A percentile compares a stretch with the other conserved stretches of the same genome.
phyloP scores from a whole-genome alignment of 495 filamentous ascomycete species.

The Pyrenula massariospora region DNA sequence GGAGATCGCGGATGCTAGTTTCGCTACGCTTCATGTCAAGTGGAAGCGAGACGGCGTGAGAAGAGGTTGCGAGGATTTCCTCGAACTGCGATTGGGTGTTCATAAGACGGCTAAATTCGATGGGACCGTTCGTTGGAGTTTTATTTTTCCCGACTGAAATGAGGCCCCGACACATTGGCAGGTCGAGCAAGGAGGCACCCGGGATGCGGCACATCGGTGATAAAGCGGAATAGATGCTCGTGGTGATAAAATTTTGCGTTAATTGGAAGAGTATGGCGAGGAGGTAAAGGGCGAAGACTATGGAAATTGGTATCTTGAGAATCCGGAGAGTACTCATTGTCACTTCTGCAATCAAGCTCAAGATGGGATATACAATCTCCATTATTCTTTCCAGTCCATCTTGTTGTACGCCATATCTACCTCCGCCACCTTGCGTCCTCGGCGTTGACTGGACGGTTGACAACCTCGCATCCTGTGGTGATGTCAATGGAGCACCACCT shows the following conservation, averaged over 20 bases:
- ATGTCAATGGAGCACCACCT: background rate
- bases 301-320: slow-evolving; percentile 42
- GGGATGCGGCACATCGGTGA: slow-evolving; percentile 56
- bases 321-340: slow-evolving; percentile 34
- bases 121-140: slow-evolving; percentile 12
- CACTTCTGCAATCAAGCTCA: slow-evolving; percentile 35
- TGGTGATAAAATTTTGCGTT: slow-evolving; percentile 37
- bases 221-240: slow-evolving; percentile 34
- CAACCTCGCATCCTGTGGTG: background rate
- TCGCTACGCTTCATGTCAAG: slow-evolving; percentile 59
- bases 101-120: slow-evolving; percentile 59
- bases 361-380: slow-evolving; percentile 4
- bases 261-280: slow-evolving; percentile 33
- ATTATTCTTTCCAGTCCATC: slow-evolving; percentile 5
- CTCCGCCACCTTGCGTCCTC: background rate
- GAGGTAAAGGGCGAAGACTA: slow-evolving; percentile 39
- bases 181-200: slow-evolving; percentile 38
- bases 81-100: slow-evolving; percentile 54
- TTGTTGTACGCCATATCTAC: slow-evolving; percentile 4
- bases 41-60: slow-evolving; percentile 46
- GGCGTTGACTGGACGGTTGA: background rate
- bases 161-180: slow-evolving; percentile 41
- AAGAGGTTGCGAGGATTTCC: slow-evolving; percentile 47
- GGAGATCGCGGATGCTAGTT: slow-evolving; percentile 54
- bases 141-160: slow-evolving; percentile 9